phyloP scores from a whole-genome alignment of 306 rosid species.

The Cyclanthera cordifolia region DNA sequence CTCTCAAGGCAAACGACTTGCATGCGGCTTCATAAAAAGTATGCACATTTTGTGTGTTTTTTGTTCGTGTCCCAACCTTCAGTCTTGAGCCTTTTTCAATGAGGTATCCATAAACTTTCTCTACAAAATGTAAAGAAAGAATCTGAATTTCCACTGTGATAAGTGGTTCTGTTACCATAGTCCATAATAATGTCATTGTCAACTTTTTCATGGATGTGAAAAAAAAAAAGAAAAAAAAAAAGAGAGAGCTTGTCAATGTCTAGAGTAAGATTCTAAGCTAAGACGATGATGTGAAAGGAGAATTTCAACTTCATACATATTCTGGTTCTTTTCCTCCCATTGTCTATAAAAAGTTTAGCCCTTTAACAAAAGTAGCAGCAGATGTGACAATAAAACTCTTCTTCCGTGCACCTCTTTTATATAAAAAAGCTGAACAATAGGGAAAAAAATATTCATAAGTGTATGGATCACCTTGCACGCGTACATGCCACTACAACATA shows the following conservation, averaged over 20 bases:
- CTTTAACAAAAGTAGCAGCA: not conserved
- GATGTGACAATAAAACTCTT: not conserved
- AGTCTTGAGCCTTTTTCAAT: too few relatives aligned
- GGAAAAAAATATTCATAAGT: not conserved
- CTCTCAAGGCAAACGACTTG: too few relatives aligned
- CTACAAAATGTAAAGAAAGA: not conserved
- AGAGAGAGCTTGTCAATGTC: not conserved
- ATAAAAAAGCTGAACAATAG: not conserved
- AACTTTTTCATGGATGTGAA: not conserved
- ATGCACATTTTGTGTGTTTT: too few relatives aligned
- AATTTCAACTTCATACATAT: not conserved
- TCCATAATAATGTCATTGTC: not conserved
- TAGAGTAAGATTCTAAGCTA: not conserved
- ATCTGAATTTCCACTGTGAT: not conserved
- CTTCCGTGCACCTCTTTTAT: not conserved
- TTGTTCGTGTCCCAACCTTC: too few relatives aligned
- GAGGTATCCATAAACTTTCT: not conserved
- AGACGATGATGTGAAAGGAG: constrained; percentile 5
- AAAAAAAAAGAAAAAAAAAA: too few relatives aligned
- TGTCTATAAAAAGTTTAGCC: not conserved
- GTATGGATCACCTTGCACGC: too few relatives aligned
- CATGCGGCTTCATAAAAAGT: too few relatives aligned
- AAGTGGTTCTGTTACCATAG: not conserved
- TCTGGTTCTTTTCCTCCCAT: not conserved
- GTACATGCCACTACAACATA: too few relatives aligned